Conservation (phyloP, 495 filamentous ascomycete species). For the Hyaloscypha finlandica region DNA sequence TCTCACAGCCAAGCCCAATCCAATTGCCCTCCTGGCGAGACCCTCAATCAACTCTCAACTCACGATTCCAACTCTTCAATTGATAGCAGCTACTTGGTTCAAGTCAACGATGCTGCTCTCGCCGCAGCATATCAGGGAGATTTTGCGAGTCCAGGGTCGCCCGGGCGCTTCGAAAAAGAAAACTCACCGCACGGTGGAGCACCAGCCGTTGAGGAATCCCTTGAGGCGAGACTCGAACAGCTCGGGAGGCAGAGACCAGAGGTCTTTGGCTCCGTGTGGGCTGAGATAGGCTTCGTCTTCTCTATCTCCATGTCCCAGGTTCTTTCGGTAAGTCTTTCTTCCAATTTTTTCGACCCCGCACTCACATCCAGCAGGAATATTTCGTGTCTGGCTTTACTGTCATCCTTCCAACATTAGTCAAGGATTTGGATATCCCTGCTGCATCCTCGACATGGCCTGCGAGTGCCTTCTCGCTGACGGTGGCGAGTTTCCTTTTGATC, state of each 20-base stretch:
- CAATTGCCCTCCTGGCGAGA: background rate
- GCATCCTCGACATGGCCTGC: conserved; percentile 77
- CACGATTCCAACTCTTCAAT: background rate
- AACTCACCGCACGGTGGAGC: conserved; percentile 4
- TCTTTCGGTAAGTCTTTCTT: conserved; percentile 54
- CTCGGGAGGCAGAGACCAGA: conserved; percentile 72
- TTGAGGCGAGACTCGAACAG: conserved; percentile 55
- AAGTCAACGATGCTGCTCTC: conserved; percentile 1
- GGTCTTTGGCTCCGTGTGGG: conserved; percentile 58
- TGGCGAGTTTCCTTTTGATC: conserved; percentile 72
- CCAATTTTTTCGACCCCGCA: background rate
- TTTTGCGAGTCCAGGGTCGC: conserved; percentile 8
- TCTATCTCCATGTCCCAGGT: conserved; percentile 74
- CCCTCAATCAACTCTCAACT: background rate
- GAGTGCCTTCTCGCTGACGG: conserved; percentile 72
- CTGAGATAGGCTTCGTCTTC: conserved; percentile 71
- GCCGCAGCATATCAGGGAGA: conserved; percentile 6
- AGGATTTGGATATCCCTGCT: conserved; percentile 63
- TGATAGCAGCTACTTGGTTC: background rate
- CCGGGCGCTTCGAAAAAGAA: conserved; percentile 18
- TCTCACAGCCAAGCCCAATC: background rate
- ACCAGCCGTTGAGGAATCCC: conserved; percentile 26
- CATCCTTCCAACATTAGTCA: conserved; percentile 67
- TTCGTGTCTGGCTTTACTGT: conserved; percentile 88
- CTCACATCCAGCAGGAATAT: conserved; percentile 57